phyloP scores from a whole-genome alignment of 306 rosid genomes.

The Citrullus colocynthis region DNA sequence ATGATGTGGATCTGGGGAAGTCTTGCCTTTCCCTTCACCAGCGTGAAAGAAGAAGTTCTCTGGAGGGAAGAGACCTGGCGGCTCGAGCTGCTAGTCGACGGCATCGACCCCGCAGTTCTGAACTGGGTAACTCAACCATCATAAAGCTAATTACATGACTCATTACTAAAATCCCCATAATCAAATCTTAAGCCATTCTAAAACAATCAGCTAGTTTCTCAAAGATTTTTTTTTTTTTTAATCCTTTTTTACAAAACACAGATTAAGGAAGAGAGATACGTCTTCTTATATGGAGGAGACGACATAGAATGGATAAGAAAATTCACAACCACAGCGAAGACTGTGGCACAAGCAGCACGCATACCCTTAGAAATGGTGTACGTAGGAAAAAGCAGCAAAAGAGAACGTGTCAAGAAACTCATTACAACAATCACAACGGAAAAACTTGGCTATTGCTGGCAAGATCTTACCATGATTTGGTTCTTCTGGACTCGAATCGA shows the following conservation, averaged over 20 bases:
- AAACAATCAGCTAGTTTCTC: background rate
- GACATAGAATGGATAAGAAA: constrained; percentile 37
- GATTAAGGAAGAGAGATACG: constrained; percentile 36
- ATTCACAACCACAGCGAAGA: constrained; percentile 34
- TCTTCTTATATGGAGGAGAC: constrained; percentile 45
- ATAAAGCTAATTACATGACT: background rate
- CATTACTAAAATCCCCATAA: background rate
- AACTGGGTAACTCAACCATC: constrained; percentile 35
- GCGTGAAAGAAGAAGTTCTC: constrained; percentile 36
- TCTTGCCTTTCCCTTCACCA: constrained; percentile 54
- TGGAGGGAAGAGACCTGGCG: constrained; percentile 59
- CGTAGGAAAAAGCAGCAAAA: constrained; percentile 41
- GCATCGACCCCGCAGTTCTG: constrained; percentile 36
- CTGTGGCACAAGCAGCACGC: constrained; percentile 18
- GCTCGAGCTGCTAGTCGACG: constrained; percentile 40
- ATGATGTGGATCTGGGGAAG: constrained; percentile 79
- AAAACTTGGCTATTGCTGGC: constrained; percentile 32
- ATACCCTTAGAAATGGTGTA: constrained; percentile 42
- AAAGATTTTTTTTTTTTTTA: too few relatives aligned
- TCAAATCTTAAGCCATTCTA: background rate
- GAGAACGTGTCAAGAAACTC: constrained; percentile 28
- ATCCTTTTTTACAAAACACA: constrained; percentile 1
- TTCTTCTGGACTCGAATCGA: constrained; percentile 56
- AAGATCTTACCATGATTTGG: constrained; percentile 42
- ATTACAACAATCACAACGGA: constrained; percentile 20